Conservation (phyloP, 345 rosid species). For the Excoecaria cochinchinensis region DNA sequence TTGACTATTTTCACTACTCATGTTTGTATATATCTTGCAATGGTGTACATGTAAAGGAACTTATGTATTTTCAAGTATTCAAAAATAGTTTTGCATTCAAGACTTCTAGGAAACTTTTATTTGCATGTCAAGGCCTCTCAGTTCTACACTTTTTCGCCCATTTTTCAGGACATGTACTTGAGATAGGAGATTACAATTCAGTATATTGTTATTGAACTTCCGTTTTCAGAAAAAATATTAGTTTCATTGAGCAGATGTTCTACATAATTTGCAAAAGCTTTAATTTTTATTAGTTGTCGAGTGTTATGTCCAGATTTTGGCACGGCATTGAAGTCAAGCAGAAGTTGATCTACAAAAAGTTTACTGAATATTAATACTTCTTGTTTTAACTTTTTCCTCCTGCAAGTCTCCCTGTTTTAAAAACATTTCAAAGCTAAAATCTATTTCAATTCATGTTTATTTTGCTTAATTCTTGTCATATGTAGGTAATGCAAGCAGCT, state of each 20-base stretch:
- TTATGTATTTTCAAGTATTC: neutral
- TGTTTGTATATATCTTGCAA: neutral
- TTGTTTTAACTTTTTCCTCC: neutral
- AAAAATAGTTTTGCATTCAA: neutral
- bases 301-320: neutral
- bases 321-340: neutral
- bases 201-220: too few species aligned
- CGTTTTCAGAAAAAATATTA: neutral
- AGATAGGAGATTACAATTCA: neutral
- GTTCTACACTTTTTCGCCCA: neutral
- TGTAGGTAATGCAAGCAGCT: conserved; percentile 82
- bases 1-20: neutral
- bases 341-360: conserved; percentile 2
- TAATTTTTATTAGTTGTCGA: neutral
- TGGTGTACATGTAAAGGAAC: neutral
- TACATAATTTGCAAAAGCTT: conserved; percentile 8
- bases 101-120: neutral
- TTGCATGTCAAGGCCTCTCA: neutral
- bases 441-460: neutral
- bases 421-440: neutral
- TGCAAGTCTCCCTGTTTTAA: neutral
- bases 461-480: conserved; percentile 15
- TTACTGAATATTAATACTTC: neutral
- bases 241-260: neutral
- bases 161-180: neutral